These are phyloP conservation scores for Hysterangium stoloniferum DNA, from an alignment of 768 basidiomycete genomes.

Conservation along the genomic window DNA sequence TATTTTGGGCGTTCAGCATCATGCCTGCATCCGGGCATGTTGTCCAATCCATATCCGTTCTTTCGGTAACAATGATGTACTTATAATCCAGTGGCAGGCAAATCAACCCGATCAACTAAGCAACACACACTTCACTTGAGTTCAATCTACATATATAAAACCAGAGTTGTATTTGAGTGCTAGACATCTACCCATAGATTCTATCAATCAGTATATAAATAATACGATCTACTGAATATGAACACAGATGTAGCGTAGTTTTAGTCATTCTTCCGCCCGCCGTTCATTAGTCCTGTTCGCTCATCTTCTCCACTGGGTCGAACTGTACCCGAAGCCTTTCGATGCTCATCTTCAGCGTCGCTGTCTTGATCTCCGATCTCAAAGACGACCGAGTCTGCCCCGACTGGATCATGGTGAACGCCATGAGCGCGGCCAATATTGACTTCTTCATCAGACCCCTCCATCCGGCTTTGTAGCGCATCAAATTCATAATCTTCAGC, in stretches of 20 bases:
- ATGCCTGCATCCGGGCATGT: too few species aligned
- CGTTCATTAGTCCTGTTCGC: conserved; percentile 56
- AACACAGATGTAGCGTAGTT: background rate
- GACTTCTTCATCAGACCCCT: conserved; percentile 56
- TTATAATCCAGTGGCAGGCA: too few species aligned
- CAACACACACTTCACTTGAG: too few species aligned
- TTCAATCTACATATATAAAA: conserved; percentile 22
- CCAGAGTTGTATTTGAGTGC: background rate
- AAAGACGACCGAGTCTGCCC: conserved; percentile 74
- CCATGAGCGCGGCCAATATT: conserved; percentile 57
- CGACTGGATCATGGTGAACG: conserved; percentile 35
- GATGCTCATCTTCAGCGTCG: conserved; percentile 49
- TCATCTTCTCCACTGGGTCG: conserved; percentile 41
- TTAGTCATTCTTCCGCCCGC: conserved; percentile 33
- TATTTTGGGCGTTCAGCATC: too few species aligned
- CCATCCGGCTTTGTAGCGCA: conserved; percentile 50
- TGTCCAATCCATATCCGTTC: too few species aligned
- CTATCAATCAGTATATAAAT: background rate
- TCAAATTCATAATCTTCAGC: conserved; percentile 91
- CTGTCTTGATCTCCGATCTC: conserved; percentile 85
- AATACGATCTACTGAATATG: background rate
- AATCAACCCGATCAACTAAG: too few species aligned
- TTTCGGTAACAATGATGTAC: too few species aligned
- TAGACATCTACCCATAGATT: conserved; percentile 5
- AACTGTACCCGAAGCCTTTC: conserved; percentile 41